Percentiles rank a stretch among this genome's conserved stretches.
Conservation (phyloP, 371 early-diverging fungal species). For the Circinella minor region DNA sequence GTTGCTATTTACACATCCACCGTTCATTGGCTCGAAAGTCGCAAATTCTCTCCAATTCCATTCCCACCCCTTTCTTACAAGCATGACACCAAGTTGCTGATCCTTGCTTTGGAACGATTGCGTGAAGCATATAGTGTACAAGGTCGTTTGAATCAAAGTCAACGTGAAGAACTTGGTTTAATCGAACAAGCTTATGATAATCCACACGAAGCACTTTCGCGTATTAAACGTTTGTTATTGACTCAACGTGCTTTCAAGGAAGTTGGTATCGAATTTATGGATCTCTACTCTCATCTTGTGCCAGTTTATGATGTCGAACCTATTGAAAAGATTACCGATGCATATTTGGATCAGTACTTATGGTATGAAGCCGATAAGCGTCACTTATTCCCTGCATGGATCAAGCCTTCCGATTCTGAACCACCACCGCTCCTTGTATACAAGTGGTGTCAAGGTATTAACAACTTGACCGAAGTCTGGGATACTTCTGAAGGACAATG, state of each 20-base stretch:
- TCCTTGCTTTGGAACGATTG: constrained; percentile 94
- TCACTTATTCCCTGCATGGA: constrained; percentile 95
- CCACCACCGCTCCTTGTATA: constrained; percentile 96
- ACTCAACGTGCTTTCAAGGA: constrained; percentile 99
- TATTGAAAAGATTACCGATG: constrained; percentile 98
- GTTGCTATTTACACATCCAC: constrained; percentile 97
- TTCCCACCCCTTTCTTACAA: constrained; percentile 99
- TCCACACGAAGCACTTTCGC: constrained; percentile 92
- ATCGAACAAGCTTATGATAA: constrained; percentile 98
- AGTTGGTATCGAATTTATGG: constrained; percentile 99
- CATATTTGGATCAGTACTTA: constrained; percentile 98
- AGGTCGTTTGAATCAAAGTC: constrained; percentile 94
- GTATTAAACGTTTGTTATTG: constrained; percentile 95
- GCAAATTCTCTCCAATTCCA: constrained; percentile 97
- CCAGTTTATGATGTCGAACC: constrained; percentile 98
- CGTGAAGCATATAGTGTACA: constrained; percentile 97
- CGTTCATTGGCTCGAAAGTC: constrained; percentile 98
- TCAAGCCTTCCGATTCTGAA: constrained; percentile 98
- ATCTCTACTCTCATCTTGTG: constrained; percentile 92
- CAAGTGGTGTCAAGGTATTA: constrained; percentile 98
- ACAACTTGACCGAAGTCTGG: constrained; percentile 97
- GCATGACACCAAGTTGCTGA: constrained; percentile 97
- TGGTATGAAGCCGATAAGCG: constrained; percentile 96
- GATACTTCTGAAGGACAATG: constrained; percentile 90
- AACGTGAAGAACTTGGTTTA: constrained; percentile 96